Conservation (phyloP, 2,329 filamentous ascomycete species). For the Hypoxylon sp. region DNA sequence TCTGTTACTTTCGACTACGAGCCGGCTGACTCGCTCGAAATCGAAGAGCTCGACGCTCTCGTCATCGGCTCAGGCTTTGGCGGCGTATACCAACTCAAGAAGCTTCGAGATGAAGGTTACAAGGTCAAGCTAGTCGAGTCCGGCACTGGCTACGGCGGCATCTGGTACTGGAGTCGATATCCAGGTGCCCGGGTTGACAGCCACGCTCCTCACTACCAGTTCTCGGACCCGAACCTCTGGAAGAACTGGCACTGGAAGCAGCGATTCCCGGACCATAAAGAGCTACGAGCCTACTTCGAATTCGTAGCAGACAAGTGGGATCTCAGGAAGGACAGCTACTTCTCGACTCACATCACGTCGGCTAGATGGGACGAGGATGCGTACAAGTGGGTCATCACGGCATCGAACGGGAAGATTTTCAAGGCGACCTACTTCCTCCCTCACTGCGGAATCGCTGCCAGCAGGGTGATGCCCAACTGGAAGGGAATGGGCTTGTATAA, state of each 20-base stretch:
- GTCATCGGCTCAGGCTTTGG: conserved; percentile 52
- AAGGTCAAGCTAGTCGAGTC: conserved; percentile 50
- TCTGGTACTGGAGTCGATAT: conserved; percentile 56
- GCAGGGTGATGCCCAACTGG: conserved; percentile 68
- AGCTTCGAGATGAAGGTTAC: conserved; percentile 48
- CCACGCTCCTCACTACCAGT: conserved; percentile 45
- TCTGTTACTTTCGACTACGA: not conserved
- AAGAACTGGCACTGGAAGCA: conserved; percentile 55
- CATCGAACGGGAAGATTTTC: conserved; percentile 50
- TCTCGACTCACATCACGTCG: conserved; percentile 52
- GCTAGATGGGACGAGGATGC: conserved; percentile 50
- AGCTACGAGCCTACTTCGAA: conserved; percentile 56
- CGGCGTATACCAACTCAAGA: conserved; percentile 47
- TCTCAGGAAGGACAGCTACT: conserved; percentile 54
- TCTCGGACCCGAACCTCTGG: conserved; percentile 50
- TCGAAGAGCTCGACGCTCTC: conserved; percentile 46
- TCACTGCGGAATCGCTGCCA: conserved; percentile 60
- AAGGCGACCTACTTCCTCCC: conserved; percentile 55
- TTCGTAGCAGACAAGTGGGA: conserved; percentile 54
- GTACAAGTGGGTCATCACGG: conserved; percentile 54
- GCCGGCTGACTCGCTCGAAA: not conserved
- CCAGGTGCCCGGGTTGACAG: conserved; percentile 54
- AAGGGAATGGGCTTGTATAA: conserved; percentile 66
- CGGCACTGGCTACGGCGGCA: conserved; percentile 50
- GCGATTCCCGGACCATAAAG: conserved; percentile 49